Evolutionary conservation across 768 basidiomycete genomes (phyloP).

Genomic region (Boletus eberwhitei): DNA sequence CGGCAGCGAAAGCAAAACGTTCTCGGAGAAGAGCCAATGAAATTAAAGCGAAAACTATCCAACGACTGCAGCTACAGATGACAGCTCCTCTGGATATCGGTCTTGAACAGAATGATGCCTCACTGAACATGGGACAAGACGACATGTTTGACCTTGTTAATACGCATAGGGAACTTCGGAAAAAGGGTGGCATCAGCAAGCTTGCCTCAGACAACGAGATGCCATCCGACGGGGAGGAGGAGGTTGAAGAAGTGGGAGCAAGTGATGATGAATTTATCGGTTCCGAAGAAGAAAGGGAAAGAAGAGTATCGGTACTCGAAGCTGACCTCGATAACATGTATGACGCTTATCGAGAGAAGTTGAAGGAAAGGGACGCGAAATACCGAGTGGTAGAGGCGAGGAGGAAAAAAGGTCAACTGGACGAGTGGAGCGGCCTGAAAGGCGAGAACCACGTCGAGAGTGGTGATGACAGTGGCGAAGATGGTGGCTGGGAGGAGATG

Average conservation of each 20-base stretch:
- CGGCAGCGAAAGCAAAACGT: slow-evolving; percentile 67
- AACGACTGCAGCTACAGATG: slow-evolving; percentile 97
- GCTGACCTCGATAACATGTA: slow-evolving; percentile 88
- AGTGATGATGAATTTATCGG: slow-evolving; percentile 47
- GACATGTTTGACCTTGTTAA: slow-evolving; percentile 85
- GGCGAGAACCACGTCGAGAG: slow-evolving; percentile 39
- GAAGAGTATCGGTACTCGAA: slow-evolving; percentile 63
- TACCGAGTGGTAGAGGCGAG: slow-evolving; percentile 79
- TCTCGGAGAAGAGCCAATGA: slow-evolving; percentile 87
- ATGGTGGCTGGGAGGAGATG: slow-evolving; percentile 72
- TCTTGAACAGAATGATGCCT: slow-evolving; percentile 73
- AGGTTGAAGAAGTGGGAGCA: slow-evolving; percentile 24
- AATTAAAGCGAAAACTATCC: slow-evolving; percentile 79
- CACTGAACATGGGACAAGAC: slow-evolving; percentile 70
- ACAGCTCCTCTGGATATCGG: slow-evolving; percentile 96
- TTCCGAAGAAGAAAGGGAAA: slow-evolving; percentile 68
- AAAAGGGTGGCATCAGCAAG: slow-evolving; percentile 39
- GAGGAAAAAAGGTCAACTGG: slow-evolving; percentile 66
- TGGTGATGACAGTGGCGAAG: slow-evolving; percentile 38
- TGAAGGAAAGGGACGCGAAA: slow-evolving; percentile 84
- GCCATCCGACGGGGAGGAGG: slow-evolving; percentile 43
- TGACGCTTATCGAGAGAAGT: slow-evolving; percentile 75
- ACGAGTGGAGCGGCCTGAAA: slow-evolving; percentile 79
- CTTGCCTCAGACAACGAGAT: slow-evolving; percentile 43
- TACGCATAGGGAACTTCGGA: slow-evolving; percentile 46